These are phyloP conservation scores for Lathyrus sativus DNA, from an alignment of 306 rosid species.

Conservation along the genomic window DNA sequence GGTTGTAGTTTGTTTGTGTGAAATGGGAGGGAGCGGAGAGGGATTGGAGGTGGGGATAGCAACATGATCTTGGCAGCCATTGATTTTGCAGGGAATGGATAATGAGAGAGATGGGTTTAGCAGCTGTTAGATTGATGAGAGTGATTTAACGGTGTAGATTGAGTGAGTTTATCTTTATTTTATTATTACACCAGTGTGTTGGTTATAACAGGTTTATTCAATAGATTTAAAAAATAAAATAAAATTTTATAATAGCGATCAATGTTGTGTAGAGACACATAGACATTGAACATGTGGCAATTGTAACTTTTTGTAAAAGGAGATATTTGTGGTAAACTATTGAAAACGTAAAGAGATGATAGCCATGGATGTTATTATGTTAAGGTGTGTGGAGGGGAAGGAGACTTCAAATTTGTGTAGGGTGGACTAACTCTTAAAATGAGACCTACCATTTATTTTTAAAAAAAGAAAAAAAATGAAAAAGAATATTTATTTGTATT, in stretches of 20 bases:
- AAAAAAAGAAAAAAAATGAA: no score
- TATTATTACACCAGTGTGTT: not conserved
- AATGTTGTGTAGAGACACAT: no score
- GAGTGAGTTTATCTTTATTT: not conserved
- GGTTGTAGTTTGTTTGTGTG: conserved; percentile 27
- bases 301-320: not conserved
- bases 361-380: not conserved
- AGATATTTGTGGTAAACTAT: not conserved
- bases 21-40: conserved; percentile 40
- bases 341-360: not conserved
- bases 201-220: not conserved
- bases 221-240: no score
- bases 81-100: conserved; percentile 17
- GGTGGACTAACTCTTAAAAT: no score
- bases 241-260: no score
- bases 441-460: no score
- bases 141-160: not conserved
- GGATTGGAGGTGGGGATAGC: conserved; percentile 32
- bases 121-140: not conserved
- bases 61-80: conserved; percentile 45
- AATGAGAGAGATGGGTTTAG: conserved; percentile 11
- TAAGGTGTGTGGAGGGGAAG: not conserved
- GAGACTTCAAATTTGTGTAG: not conserved
- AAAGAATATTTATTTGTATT: no score
- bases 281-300: not conserved